phyloP scores from a whole-genome alignment of 768 basidiomycete species.

The Tulasnella sp. region DNA sequence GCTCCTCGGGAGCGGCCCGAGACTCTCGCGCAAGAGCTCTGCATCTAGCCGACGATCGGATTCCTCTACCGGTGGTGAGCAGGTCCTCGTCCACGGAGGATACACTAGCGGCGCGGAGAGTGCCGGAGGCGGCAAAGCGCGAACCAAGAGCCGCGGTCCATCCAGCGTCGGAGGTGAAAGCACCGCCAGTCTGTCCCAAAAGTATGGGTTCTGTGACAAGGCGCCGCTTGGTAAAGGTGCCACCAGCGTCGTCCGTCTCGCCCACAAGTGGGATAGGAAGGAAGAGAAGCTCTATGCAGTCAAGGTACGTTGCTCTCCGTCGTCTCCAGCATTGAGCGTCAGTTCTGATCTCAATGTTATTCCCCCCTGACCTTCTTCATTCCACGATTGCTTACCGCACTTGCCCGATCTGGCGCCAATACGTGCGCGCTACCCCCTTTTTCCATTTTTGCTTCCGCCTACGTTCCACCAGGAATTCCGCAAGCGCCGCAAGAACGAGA shows the following conservation, averaged over 20 bases:
- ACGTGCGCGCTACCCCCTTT: not conserved
- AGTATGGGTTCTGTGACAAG: constrained; percentile 96
- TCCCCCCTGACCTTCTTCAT: constrained; percentile 19
- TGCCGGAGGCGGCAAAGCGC: constrained; percentile 30
- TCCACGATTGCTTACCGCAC: not conserved
- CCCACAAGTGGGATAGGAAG: constrained; percentile 96
- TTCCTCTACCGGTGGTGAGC: constrained; percentile 24
- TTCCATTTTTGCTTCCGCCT: constrained; percentile 15
- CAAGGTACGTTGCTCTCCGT: constrained; percentile 53
- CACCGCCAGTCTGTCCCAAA: constrained; percentile 59
- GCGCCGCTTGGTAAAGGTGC: constrained; percentile 96
- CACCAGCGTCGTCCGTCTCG: constrained; percentile 92
- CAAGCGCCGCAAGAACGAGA: constrained; percentile 94
- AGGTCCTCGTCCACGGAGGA: not conserved
- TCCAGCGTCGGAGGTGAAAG: constrained; percentile 37
- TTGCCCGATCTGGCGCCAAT: not conserved
- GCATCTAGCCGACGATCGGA: constrained; percentile 58
- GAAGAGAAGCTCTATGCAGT: constrained; percentile 98
- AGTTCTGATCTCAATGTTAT: constrained; percentile 1
- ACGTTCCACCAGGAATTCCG: constrained; percentile 72
- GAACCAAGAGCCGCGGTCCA: constrained; percentile 30
- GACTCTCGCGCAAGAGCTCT: constrained; percentile 62
- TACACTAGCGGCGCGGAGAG: constrained; percentile 22
- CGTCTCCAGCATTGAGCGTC: not conserved
- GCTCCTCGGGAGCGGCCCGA: constrained; percentile 64